Conservation (phyloP, 192 early-diverging fungal genomes). For the Backusella parvicylindrica region DNA sequence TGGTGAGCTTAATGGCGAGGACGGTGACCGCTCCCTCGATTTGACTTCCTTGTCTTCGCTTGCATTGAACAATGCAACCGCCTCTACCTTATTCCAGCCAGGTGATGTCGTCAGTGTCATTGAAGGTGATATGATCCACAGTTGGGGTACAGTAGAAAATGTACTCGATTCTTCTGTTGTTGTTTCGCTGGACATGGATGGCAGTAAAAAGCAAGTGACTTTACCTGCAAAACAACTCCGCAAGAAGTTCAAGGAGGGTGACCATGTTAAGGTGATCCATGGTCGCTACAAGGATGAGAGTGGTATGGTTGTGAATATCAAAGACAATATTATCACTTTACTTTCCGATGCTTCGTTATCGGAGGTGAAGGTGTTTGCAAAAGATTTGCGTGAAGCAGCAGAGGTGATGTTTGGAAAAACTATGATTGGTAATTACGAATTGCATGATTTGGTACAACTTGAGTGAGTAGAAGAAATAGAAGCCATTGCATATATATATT, state of each 20-base stretch:
- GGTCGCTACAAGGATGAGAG: constrained; percentile 83
- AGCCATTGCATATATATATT: not conserved
- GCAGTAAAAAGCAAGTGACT: constrained; percentile 50
- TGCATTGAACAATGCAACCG: constrained; percentile 47
- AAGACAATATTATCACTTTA: constrained; percentile 78
- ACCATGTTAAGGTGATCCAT: constrained; percentile 91
- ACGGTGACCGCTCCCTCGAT: constrained; percentile 39
- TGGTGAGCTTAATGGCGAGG: constrained; percentile 61
- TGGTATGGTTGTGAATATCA: constrained; percentile 85
- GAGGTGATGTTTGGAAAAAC: constrained; percentile 62
- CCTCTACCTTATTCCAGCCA: constrained; percentile 56
- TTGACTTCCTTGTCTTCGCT: constrained; percentile 32
- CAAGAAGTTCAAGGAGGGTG: constrained; percentile 89
- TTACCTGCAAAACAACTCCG: constrained; percentile 69
- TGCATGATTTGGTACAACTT: constrained; percentile 86
- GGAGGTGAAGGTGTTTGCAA: constrained; percentile 85
- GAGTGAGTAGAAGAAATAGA: constrained; percentile 42
- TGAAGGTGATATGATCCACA: constrained; percentile 78
- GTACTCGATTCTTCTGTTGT: constrained; percentile 71
- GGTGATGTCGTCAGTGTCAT: constrained; percentile 88
- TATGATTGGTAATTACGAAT: constrained; percentile 70
- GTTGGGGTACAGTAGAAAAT: constrained; percentile 71
- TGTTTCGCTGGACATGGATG: constrained; percentile 61
- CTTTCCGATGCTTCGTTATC: constrained; percentile 64
- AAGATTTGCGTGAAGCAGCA: constrained; percentile 77